Base-by-base conservation (phyloP, 73 alveolate species). In the Paramecium sonneborni region DNA sequence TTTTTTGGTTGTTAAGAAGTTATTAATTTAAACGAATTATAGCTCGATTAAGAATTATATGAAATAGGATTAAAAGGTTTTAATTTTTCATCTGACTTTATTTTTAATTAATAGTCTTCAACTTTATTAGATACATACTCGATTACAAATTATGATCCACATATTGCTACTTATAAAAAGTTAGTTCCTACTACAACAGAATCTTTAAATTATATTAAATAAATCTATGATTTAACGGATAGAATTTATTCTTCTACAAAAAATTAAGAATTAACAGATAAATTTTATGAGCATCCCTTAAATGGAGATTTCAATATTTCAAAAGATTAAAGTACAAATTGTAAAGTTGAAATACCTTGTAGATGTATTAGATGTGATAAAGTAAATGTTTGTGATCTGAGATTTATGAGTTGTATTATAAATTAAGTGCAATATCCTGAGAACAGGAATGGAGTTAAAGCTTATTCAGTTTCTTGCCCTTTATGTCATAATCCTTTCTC, bases 281-380 rank as follows among this genome's bases (percentile, higher is more conserved):
- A 46, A 21, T 79, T 79, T 79, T 79, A 79, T 79, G 72, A 79
- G 14, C 69, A 41, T 30, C 44, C 74, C 0, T 43, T 43, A 44
- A 46, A 79, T 79, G 69, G 55, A 3, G 90, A 79, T 43, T 1
- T 79, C 1, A 62, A 20, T 26, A 14, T 43, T 0, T 11, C 10
- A 10, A 23, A 38, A 24, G 34, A 41, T 79, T 44, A 8, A 11
- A 30, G 34, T 43, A 79, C 90, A 2, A 43, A 39, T 30, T 26
- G 72, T 26, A 79, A 34, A 44, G 55, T 79, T 0, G 90, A 43
- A 43, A 79, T 79, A 5, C 90, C 90, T 11, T 39, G 90, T 46
- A 79, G 90, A 79, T 79, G 90, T 34, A 79, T 79, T 6, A n/a
- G 55, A 39, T 79, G 90, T 23, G 48, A 39, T 14, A 26, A 79